These are phyloP conservation scores for Eucalyptus pauciflora DNA, from an alignment of 345 rosid species.

Conservation along the genomic window DNA sequence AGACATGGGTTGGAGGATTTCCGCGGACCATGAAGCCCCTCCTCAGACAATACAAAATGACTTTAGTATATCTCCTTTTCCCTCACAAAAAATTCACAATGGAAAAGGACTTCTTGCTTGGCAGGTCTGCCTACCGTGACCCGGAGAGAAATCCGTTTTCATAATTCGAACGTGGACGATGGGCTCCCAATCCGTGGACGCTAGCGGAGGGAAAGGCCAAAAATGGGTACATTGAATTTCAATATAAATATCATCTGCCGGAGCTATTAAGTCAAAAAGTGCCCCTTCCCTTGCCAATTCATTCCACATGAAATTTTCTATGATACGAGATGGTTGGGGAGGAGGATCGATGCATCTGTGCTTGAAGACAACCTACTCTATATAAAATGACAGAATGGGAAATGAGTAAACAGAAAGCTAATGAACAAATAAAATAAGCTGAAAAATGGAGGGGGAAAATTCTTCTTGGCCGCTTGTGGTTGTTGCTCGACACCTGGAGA, in stretches of 20 bases:
- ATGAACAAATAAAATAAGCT: background rate
- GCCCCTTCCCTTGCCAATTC: background rate
- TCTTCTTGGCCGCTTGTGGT: background rate
- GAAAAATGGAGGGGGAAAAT: background rate
- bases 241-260: background rate
- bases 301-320: background rate
- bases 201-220: background rate
- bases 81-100: background rate
- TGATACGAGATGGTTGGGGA: background rate
- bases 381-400: background rate
- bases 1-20: background rate
- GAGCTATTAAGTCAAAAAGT: background rate
- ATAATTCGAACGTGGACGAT: background rate
- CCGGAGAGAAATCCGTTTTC: background rate
- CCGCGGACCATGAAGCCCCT: background rate
- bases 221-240: background rate
- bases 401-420: background rate
- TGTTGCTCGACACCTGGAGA: background rate
- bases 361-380: background rate
- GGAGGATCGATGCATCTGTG: background rate
- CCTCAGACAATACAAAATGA: background rate
- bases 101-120: background rate
- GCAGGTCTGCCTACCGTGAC: background rate
- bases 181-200: background rate
- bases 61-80: background rate